Evolutionary conservation across 768 basidiomycete species (phyloP).

Genomic region (Phaeolepiota aurea): DNA sequence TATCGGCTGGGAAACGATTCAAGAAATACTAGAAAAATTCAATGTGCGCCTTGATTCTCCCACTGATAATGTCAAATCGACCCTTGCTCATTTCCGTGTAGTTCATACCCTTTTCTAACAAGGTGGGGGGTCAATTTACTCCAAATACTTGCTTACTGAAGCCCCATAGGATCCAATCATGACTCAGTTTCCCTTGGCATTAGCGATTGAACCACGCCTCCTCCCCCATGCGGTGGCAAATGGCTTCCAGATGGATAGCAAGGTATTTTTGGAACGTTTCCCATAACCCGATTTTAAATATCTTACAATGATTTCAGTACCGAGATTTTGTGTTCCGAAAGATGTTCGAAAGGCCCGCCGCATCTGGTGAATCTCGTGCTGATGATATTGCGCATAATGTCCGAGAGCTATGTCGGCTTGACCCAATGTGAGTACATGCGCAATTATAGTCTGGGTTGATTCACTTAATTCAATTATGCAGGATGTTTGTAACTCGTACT

Average conservation of each 20-base stretch:
- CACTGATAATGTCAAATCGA: no score
- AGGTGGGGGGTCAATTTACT: conserved; percentile 29
- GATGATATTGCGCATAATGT: conserved; percentile 66
- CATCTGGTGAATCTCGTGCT: conserved; percentile 40
- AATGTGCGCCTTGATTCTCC: conserved; percentile 33
- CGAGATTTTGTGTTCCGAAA: conserved; percentile 84
- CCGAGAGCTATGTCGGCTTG: conserved; percentile 61
- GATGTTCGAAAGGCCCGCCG: conserved; percentile 62
- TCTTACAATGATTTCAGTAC: conserved; percentile 35
- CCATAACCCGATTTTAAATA: conserved; percentile 1
- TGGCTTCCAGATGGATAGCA: conserved; percentile 73
- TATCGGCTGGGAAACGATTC: conserved; percentile 56
- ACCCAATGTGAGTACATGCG: conserved; percentile 42
- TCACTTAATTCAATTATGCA: conserved; percentile 14
- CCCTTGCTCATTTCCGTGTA: conserved; percentile 15
- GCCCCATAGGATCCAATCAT: conserved; percentile 61
- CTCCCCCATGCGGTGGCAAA: conserved; percentile 65
- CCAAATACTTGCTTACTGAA: conserved; percentile 6
- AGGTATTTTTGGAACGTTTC: conserved; percentile 31
- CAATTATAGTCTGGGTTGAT: background rate
- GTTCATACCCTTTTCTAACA: conserved; percentile 75
- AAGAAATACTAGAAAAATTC: conserved; percentile 61
- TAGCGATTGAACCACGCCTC: conserved; percentile 70
- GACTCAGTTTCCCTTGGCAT: conserved; percentile 66
- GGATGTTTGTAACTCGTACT: conserved; percentile 78